Evolutionary conservation across 2,329 filamentous ascomycete genomes (phyloP).

Genomic region (Colletotrichum tofieldiae): DNA sequence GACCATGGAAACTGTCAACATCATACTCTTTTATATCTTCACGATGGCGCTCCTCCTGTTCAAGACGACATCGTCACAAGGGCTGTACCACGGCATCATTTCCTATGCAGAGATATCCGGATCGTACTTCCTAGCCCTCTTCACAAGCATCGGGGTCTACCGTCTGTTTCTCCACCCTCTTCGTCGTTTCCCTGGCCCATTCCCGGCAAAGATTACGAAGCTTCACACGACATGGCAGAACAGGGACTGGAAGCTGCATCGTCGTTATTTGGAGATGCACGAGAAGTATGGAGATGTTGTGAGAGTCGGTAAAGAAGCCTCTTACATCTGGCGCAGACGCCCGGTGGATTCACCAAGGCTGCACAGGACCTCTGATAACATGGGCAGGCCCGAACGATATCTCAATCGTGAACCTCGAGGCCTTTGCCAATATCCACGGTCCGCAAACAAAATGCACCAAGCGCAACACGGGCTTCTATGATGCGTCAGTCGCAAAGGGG

Average conservation of each 20-base stretch:
- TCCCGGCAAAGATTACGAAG: constrained; percentile 41
- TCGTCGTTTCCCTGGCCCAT: constrained; percentile 43
- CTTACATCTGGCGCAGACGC: not conserved
- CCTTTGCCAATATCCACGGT: constrained; percentile 45
- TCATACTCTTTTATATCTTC: constrained; percentile 20
- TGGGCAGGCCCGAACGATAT: constrained; percentile 46
- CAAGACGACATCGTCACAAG: constrained; percentile 9
- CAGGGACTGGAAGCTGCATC: constrained; percentile 33
- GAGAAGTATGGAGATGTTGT: constrained; percentile 43
- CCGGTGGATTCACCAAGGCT: too few species aligned
- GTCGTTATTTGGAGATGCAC: constrained; percentile 19
- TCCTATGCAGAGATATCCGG: constrained; percentile 14
- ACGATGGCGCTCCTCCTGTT: constrained; percentile 2
- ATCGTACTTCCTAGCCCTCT: constrained; percentile 37
- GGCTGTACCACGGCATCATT: not conserved
- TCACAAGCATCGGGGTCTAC: constrained; percentile 48
- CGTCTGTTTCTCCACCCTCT: constrained; percentile 45
- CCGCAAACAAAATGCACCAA: constrained; percentile 45
- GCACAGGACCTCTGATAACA: not conserved
- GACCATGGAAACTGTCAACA: not conserved
- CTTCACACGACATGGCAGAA: constrained; percentile 34
- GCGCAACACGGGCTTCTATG: constrained; percentile 45
- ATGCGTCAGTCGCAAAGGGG: constrained; percentile 37
- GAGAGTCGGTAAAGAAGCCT: constrained; percentile 40
- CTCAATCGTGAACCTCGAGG: constrained; percentile 42